phyloP scores from a whole-genome alignment of 192 early-diverging fungal genomes.

The Coemansia sp. region DNA sequence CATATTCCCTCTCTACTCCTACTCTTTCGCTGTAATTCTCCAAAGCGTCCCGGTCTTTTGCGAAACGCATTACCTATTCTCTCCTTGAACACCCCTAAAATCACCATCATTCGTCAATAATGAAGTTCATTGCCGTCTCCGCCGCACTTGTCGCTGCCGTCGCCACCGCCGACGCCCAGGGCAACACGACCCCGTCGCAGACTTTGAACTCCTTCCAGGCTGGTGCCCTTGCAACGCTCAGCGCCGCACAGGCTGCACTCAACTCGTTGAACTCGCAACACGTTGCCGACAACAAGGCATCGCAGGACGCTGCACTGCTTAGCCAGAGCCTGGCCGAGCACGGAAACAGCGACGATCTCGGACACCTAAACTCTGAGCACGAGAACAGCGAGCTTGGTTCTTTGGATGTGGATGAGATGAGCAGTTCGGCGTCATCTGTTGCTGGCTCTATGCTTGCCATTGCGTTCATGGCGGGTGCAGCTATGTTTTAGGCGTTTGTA shows the following conservation, averaged over 20 bases:
- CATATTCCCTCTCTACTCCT: slow-evolving; percentile 9
- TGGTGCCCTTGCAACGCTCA: slow-evolving; percentile 43
- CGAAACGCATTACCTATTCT: background rate
- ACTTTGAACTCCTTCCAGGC: slow-evolving; percentile 46
- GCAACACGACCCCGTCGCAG: slow-evolving; percentile 29
- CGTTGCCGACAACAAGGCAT: slow-evolving; percentile 39
- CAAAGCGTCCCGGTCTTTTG: background rate
- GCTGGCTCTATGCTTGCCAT: slow-evolving; percentile 42
- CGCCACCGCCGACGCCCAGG: slow-evolving; percentile 13
- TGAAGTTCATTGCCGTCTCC: slow-evolving; percentile 32
- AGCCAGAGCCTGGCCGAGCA: slow-evolving; percentile 37
- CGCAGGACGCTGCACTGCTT: slow-evolving; percentile 40
- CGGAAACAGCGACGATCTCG: slow-evolving; percentile 13
- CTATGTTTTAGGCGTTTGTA: slow-evolving; percentile 34
- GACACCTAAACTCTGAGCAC: slow-evolving; percentile 33
- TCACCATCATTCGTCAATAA: slow-evolving; percentile 15
- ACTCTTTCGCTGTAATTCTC: slow-evolving; percentile 18
- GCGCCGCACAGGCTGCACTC: slow-evolving; percentile 43
- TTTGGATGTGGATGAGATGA: slow-evolving; percentile 11
- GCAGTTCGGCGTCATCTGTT: slow-evolving; percentile 23
- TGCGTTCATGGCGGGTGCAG: slow-evolving; percentile 33
- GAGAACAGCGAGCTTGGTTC: slow-evolving; percentile 16
- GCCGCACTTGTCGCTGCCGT: slow-evolving; percentile 26
- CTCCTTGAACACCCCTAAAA: background rate
- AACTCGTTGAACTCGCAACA: slow-evolving; percentile 42